Evolutionary conservation across 768 basidiomycete species (phyloP).

Genomic region (Kondoa malvinella): DNA sequence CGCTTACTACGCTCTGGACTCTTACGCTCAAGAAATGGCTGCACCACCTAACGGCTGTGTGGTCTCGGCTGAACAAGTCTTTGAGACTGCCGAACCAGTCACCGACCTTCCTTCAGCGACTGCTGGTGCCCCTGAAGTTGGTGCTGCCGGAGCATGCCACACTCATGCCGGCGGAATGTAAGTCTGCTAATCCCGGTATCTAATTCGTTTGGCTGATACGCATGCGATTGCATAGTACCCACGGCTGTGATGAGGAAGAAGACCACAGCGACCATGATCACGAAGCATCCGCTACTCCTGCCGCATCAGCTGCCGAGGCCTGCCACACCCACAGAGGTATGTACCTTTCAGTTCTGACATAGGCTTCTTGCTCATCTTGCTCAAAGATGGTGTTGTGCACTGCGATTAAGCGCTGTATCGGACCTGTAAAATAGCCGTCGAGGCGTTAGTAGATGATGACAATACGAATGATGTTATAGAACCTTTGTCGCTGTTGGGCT

Average conservation of each 20-base stretch:
- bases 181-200: neutral
- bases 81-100: slow-evolving; percentile 7
- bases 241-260: neutral
- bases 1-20: slow-evolving; percentile 27
- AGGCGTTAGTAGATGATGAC: too few relatives aligned
- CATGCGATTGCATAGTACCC: neutral
- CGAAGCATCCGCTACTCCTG: neutral
- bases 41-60: slow-evolving; percentile 26
- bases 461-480: too few relatives aligned
- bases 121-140: slow-evolving; percentile 14
- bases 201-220: neutral
- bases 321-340: neutral
- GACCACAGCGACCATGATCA: neutral
- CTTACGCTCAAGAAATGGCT: slow-evolving; percentile 28
- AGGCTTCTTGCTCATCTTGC: neutral
- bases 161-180: slow-evolving; percentile 5
- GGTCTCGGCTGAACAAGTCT: slow-evolving; percentile 16
- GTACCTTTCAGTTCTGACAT: neutral
- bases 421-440: too few relatives aligned
- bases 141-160: slow-evolving; percentile 13
- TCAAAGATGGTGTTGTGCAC: neutral
- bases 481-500: too few relatives aligned
- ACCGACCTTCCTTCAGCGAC: slow-evolving; percentile 16
- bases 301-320: neutral
- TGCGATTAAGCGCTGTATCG: too few relatives aligned